Evolutionary conservation across 2,329 filamentous ascomycete genomes (phyloP).

Genomic region (Acrocalymma vagum): DNA sequence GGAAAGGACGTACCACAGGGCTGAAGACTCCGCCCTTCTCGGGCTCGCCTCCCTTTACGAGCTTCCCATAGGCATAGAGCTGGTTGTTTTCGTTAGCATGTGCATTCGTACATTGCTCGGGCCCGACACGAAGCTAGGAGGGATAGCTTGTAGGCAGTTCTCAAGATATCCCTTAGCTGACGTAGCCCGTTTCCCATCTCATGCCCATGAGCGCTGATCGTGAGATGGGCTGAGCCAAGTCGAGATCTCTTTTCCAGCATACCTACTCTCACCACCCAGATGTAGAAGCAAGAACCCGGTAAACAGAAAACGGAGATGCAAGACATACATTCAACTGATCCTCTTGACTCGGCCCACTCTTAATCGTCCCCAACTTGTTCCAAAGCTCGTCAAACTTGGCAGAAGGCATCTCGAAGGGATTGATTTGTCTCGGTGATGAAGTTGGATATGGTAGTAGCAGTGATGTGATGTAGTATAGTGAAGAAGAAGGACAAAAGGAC

Average conservation of each 20-base stretch:
- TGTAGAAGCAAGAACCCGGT: not conserved
- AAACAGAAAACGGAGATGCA: not conserved
- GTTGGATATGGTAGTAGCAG: too few relatives aligned
- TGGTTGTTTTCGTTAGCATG: constrained; percentile 32
- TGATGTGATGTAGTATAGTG: too few relatives aligned
- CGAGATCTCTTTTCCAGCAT: too few relatives aligned
- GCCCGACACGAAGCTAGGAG: too few relatives aligned
- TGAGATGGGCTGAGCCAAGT: not conserved
- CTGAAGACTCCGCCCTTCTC: constrained; percentile 49
- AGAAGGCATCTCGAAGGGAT: constrained; percentile 36
- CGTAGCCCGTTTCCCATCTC: not conserved
- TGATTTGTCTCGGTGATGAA: too few relatives aligned
- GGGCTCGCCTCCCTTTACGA: constrained; percentile 54
- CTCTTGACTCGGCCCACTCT: constrained; percentile 38
- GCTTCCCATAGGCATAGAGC: constrained; percentile 62
- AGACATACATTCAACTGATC: constrained; percentile 59
- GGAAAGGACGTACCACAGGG: constrained; percentile 51
- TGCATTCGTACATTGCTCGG: not conserved
- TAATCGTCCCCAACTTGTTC: constrained; percentile 40
- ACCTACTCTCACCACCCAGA: too few relatives aligned
- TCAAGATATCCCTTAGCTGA: too few relatives aligned
- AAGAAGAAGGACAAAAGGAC: too few relatives aligned
- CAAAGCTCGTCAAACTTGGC: constrained; percentile 42
- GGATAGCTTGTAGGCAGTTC: too few relatives aligned
- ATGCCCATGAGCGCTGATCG: not conserved